Conservation (phyloP, 2,329 filamentous ascomycete genomes). For the Ramichloridium luteum region DNA sequence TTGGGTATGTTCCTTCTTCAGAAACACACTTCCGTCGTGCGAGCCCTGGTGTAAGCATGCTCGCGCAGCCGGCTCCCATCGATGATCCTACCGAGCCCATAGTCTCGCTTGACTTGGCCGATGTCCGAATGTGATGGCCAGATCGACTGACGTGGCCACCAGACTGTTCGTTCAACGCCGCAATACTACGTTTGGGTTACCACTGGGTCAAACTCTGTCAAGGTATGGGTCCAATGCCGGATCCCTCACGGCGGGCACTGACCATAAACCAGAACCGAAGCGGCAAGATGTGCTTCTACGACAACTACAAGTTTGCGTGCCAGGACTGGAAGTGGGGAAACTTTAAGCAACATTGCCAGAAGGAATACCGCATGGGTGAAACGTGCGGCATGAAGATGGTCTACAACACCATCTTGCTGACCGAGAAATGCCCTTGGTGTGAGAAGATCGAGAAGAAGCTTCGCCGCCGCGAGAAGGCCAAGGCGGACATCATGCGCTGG, state of each 20-base stretch:
- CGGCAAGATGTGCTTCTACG: constrained; percentile 79
- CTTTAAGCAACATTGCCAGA: constrained; percentile 85
- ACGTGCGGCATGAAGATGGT: constrained; percentile 93
- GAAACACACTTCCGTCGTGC: no score
- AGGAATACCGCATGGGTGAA: constrained; percentile 90
- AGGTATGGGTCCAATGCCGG: no score
- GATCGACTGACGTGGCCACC: no score
- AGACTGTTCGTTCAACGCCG: no score
- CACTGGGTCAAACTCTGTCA: no score
- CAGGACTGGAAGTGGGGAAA: constrained; percentile 91
- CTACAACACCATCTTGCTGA: constrained; percentile 54
- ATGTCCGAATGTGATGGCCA: no score
- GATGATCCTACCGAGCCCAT: no score
- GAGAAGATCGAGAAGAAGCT: constrained; percentile 79
- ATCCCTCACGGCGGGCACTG: neutral
- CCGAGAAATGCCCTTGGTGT: constrained; percentile 67
- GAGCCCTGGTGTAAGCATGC: no score
- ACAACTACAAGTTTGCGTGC: constrained; percentile 73
- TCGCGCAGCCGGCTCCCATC: no score
- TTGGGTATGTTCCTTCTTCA: no score
- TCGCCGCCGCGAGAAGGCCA: constrained; percentile 61
- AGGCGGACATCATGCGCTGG: constrained; percentile 66
- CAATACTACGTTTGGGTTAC: no score
- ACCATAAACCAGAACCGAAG: constrained; percentile 26
- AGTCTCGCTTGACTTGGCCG: no score